Conservation (phyloP, 164 flowering plant species). For the Cinnamomum micranthum region DNA sequence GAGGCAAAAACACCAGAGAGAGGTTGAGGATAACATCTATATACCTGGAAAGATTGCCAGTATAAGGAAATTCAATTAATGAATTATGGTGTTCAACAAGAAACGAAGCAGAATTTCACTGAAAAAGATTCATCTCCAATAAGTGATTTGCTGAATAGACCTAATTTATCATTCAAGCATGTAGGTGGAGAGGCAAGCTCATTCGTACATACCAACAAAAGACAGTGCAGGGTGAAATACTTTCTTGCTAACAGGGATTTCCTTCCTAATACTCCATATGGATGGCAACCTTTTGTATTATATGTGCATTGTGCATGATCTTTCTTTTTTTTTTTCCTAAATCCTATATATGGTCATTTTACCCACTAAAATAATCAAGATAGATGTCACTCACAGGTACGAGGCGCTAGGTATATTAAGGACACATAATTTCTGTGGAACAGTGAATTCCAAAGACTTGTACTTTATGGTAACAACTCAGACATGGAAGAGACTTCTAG, state of each 20-base stretch:
- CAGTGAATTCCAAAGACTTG: not conserved
- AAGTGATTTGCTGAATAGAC: not conserved
- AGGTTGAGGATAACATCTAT: not conserved
- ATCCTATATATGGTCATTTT: not conserved
- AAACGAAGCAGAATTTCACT: not conserved
- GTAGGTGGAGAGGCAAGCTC: not conserved
- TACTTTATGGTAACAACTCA: not conserved
- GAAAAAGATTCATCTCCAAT: not conserved
- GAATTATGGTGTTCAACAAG: not conserved
- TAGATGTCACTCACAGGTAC: not conserved
- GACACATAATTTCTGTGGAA: not conserved
- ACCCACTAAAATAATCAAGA: not conserved
- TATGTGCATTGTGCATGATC: not conserved
- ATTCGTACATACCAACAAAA: not conserved
- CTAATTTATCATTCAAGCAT: not conserved
- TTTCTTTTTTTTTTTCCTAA: too few relatives aligned
- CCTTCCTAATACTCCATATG: too few relatives aligned
- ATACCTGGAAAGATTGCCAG: too few relatives aligned
- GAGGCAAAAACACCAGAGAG: not conserved
- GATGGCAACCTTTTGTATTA: not conserved
- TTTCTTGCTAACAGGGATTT: not conserved
- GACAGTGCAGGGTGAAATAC: not conserved
- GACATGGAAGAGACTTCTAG: not conserved
- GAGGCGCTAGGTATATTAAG: not conserved
- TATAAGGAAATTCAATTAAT: not conserved